phyloP scores from a whole-genome alignment of 768 basidiomycete species.

The Psilocybe sp. region DNA sequence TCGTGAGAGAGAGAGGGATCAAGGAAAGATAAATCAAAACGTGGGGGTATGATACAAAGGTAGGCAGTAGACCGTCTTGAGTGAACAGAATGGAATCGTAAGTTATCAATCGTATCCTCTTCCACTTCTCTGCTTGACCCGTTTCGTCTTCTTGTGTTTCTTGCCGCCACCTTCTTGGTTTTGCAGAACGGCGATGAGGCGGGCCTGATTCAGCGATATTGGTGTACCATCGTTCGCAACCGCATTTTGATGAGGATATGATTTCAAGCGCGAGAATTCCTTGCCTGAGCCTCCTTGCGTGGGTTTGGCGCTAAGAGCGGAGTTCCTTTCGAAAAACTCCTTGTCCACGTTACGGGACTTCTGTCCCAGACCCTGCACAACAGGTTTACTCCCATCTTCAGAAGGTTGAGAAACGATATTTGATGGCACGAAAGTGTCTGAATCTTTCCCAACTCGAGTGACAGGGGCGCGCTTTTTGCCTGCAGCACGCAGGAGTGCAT shows the following conservation, averaged over 20 bases:
- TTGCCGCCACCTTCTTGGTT: constrained; percentile 52
- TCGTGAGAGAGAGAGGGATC: too few species aligned
- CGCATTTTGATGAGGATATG: constrained; percentile 83
- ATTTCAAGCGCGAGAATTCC: constrained; percentile 57
- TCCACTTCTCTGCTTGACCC: constrained; percentile 88
- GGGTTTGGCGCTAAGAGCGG: constrained; percentile 52
- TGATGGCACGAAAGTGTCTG: constrained; percentile 75
- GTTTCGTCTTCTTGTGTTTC: constrained; percentile 82
- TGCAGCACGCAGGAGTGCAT: constrained; percentile 53
- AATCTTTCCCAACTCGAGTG: constrained; percentile 80
- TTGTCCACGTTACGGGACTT: constrained; percentile 75
- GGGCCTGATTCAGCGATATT: constrained; percentile 40
- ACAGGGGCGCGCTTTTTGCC: constrained; percentile 89
- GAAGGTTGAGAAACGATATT: constrained; percentile 18
- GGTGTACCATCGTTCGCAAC: constrained; percentile 79
- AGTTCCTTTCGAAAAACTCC: constrained; percentile 72
- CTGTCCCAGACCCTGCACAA: constrained; percentile 33
- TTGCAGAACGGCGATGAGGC: constrained; percentile 39
- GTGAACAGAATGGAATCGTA: too few species aligned
- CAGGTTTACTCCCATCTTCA: constrained; percentile 20
- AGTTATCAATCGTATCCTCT: constrained; percentile 73
- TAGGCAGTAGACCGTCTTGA: too few species aligned
- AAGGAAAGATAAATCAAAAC: too few species aligned
- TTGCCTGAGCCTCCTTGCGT: constrained; percentile 56
- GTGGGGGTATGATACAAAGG: too few species aligned